Percentiles rank a stretch among this genome's conserved stretches.
Evolutionary conservation across 192 early-diverging fungal species (phyloP).

Genomic region (Chytriomyces hyalinus): DNA sequence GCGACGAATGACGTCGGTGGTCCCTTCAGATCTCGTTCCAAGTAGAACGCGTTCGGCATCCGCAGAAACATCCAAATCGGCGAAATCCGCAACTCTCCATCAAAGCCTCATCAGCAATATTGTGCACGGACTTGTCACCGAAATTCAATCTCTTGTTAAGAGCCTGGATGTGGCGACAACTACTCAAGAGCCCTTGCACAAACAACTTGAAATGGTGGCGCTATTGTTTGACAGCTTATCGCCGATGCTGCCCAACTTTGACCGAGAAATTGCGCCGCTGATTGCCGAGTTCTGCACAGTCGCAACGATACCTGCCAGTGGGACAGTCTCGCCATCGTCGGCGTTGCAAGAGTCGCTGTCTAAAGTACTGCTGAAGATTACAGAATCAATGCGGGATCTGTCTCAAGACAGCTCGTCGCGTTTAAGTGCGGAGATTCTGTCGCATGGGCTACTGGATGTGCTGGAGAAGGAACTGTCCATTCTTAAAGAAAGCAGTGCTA

Average conservation of each 20-base stretch:
- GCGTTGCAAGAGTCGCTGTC: background rate
- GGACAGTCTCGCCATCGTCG: background rate
- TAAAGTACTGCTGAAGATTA: background rate
- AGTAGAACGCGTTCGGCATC: no score
- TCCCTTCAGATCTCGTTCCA: no score
- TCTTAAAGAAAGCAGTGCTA: background rate
- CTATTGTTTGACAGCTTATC: background rate
- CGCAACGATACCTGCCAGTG: background rate
- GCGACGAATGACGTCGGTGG: background rate
- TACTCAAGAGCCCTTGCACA: background rate
- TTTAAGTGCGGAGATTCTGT: background rate
- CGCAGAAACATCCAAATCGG: background rate
- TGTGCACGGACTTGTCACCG: background rate
- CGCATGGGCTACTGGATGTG: background rate
- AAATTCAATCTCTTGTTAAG: background rate
- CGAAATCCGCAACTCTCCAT: background rate
- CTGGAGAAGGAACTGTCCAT: background rate
- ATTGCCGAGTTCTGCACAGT: background rate
- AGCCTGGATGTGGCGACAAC: background rate
- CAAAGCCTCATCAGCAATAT: background rate
- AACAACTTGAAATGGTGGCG: background rate
- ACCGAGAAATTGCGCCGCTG: background rate
- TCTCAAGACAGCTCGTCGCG: background rate
- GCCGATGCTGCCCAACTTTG: slow-evolving; percentile 3
- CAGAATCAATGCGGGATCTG: background rate